A percentile compares a stretch with the other conserved stretches of the same genome.
Evolutionary conservation across 1,284 basidiomycete species (phyloP).

Genomic region (Moniliella sp.): DNA sequence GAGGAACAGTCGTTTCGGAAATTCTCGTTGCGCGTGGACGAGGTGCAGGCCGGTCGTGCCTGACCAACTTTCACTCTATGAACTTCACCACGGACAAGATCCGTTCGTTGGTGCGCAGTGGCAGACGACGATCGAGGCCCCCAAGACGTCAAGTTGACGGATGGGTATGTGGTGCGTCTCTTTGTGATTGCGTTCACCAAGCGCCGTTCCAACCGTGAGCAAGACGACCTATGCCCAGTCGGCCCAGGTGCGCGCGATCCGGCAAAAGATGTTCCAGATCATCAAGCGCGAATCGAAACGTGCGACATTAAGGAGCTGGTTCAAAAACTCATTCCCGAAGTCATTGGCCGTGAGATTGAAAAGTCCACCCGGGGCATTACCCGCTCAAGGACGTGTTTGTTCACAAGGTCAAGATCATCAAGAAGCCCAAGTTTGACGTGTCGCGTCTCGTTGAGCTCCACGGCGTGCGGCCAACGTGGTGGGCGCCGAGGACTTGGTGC

Average conservation of each 20-base stretch:
- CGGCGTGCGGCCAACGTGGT: constrained; percentile 42
- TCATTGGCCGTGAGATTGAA: constrained; percentile 97
- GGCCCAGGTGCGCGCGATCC: constrained; percentile 83
- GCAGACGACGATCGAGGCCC: constrained; percentile 96
- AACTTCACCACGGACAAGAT: constrained; percentile 99
- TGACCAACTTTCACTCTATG: constrained; percentile 99
- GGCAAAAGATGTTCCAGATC: constrained; percentile 99
- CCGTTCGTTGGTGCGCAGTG: constrained; percentile 96
- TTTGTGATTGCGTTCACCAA: constrained; percentile 99
- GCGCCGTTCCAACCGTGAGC: constrained; percentile 74
- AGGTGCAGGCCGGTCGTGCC: constrained; percentile 94
- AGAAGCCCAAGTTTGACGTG: constrained; percentile 86
- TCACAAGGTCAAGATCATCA: constrained; percentile 75
- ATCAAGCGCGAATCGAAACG: constrained; percentile 85
- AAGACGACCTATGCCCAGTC: constrained; percentile 98
- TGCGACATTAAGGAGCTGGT: constrained; percentile 86
- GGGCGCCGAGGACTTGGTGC: constrained; percentile 58
- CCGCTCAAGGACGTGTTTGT: constrained; percentile 76
- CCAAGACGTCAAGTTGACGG: constrained; percentile 95
- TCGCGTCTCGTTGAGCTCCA: constrained; percentile 86
- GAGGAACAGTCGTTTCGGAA: constrained; percentile 99
- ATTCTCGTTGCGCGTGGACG: constrained; percentile 94
- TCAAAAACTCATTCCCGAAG: constrained; percentile 96
- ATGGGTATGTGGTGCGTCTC: constrained; percentile 94
- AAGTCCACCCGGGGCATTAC: constrained; percentile 87